A percentile compares a stretch with the other conserved stretches of the same genome.
Evolutionary conservation across 2,329 filamentous ascomycete genomes (phyloP).

Genomic region (Verticillium isaacii): DNA sequence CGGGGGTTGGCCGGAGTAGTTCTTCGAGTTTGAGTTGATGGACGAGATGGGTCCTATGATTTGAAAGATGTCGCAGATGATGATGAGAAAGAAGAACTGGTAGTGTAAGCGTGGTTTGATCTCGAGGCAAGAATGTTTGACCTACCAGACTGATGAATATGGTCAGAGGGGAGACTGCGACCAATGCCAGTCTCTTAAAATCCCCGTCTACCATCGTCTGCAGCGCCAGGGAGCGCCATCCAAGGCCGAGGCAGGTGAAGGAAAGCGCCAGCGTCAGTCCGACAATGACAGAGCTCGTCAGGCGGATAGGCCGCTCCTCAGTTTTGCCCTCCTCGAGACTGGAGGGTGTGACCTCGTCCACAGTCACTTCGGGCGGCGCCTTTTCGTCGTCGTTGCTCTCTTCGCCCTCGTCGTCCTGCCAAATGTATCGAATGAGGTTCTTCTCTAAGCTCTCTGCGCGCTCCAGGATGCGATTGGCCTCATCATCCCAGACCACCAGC

Average conservation of each 20-base stretch:
- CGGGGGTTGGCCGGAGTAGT: slow-evolving; percentile 35
- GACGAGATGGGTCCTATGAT: slow-evolving; percentile 44
- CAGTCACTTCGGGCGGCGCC: slow-evolving; percentile 24
- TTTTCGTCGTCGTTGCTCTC: slow-evolving; percentile 36
- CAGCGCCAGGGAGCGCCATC: slow-evolving; percentile 49
- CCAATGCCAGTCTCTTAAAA: slow-evolving; percentile 49
- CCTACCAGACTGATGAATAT: slow-evolving; percentile 52
- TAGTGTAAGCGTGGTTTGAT: background rate
- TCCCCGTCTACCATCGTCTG: slow-evolving; percentile 48
- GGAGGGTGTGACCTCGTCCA: slow-evolving; percentile 36
- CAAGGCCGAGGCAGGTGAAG: slow-evolving; percentile 48
- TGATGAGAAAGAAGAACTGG: slow-evolving; percentile 39
- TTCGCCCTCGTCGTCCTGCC: slow-evolving; percentile 35
- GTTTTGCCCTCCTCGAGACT: slow-evolving; percentile 33
- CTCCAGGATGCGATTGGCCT: slow-evolving; percentile 48
- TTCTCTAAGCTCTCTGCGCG: slow-evolving; percentile 47
- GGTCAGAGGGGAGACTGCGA: slow-evolving; percentile 47
- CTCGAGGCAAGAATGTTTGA: background rate
- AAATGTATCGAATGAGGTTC: slow-evolving; percentile 54
- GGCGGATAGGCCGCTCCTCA: slow-evolving; percentile 41
- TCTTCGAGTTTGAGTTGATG: slow-evolving; percentile 36
- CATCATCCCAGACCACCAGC: slow-evolving; percentile 61
- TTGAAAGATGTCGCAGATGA: slow-evolving; percentile 34
- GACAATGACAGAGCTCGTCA: slow-evolving; percentile 52
- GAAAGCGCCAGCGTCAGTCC: slow-evolving; percentile 47